Conservation (phyloP, 1,284 basidiomycete genomes). For the Blastosporella zonata region DNA sequence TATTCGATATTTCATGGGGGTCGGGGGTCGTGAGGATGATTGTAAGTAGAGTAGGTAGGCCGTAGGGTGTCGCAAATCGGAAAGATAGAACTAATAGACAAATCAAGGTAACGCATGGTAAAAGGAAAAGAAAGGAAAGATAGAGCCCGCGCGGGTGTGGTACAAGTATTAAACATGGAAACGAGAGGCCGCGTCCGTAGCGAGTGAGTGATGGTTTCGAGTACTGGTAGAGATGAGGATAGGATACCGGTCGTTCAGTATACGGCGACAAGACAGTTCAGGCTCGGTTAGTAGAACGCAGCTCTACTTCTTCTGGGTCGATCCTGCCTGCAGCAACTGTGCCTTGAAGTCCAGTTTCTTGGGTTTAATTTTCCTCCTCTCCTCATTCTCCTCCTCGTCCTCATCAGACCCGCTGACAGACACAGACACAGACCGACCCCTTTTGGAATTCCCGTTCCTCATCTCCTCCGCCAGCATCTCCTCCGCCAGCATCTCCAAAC, state of each 20-base stretch:
- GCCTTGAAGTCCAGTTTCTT: constrained; percentile 20
- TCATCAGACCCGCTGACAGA: constrained; percentile 18
- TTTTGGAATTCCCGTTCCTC: neutral
- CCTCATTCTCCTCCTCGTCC: constrained; percentile 10
- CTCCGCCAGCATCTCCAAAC: constrained; percentile 2
- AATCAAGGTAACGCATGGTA: neutral
- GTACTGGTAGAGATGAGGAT: neutral
- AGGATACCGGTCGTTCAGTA: neutral
- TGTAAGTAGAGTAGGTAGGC: neutral
- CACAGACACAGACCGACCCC: neutral
- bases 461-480: constrained; percentile 3
- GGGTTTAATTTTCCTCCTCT: constrained; percentile 12
- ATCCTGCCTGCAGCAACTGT: constrained; percentile 1
- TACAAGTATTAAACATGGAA: neutral
- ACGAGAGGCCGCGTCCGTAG: neutral
- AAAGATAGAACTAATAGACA: neutral
- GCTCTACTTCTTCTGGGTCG: neutral
- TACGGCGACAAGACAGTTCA: neutral
- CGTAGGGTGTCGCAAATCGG: neutral
- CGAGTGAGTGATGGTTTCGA: neutral
- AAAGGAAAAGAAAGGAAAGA: neutral
- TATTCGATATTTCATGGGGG: neutral
- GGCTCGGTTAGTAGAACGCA: neutral
- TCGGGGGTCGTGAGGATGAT: neutral
- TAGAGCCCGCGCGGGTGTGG: neutral